Percentiles rank a stretch among this genome's conserved stretches.
Conservation (phyloP, 805 yeast species). For the Pichia occidentalis region DNA sequence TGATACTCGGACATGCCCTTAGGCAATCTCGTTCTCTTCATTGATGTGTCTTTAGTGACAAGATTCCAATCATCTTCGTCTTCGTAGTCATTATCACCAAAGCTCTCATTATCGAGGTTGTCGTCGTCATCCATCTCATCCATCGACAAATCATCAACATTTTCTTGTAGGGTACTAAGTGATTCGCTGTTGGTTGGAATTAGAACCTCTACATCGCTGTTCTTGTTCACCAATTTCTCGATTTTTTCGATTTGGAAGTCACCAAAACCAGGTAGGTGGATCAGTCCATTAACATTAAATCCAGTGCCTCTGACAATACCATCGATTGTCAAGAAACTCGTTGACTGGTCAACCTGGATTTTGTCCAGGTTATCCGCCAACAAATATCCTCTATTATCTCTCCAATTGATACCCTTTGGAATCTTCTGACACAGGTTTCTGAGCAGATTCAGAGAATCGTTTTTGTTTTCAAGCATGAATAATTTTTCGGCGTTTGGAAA, state of each 20-base stretch:
- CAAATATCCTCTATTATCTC: constrained; percentile 86
- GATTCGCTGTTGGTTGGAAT: constrained; percentile 30
- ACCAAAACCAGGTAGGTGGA: constrained; percentile 86
- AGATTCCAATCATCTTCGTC: constrained; percentile 23
- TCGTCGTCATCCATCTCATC: constrained; percentile 37
- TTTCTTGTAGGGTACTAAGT: constrained; percentile 5
- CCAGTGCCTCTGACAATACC: constrained; percentile 89
- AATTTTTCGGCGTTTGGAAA: constrained; percentile 78
- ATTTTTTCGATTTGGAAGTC: constrained; percentile 74
- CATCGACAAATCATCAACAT: constrained; percentile 53
- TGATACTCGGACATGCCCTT: constrained; percentile 74
- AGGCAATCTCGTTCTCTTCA: constrained; percentile 42
- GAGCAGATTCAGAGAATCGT: constrained; percentile 68
- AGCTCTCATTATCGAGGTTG: constrained; percentile 28
- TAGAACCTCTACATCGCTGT: constrained; percentile 20
- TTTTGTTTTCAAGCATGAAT: constrained; percentile 55
- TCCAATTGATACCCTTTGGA: constrained; percentile 84
- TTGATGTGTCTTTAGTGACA: constrained; percentile 12
- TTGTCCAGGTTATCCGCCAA: constrained; percentile 57
- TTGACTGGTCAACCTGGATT: constrained; percentile 22
- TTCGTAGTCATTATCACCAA: constrained; percentile 28
- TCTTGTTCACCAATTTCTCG: constrained; percentile 38
- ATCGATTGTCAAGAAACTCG: constrained; percentile 49
- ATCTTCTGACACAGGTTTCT: constrained; percentile 77
- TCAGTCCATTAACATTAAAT: constrained; percentile 65